Evolutionary conservation across 768 basidiomycete genomes (phyloP).

Genomic region (Dentipellis fragilis): DNA sequence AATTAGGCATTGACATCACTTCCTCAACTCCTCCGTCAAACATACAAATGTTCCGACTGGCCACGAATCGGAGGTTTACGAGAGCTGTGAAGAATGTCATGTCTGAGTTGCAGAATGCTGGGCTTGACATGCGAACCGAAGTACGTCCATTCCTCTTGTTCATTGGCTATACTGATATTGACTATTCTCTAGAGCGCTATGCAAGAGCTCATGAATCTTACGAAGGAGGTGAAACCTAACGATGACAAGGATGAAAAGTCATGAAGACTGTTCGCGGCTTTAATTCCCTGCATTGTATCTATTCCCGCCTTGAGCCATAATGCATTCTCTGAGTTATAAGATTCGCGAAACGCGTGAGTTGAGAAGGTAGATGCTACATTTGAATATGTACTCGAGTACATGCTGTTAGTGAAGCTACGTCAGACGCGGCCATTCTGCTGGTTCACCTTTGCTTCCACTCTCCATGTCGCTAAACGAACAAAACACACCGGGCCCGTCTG

Average conservation of each 20-base stretch:
- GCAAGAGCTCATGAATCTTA: slow-evolving; percentile 29
- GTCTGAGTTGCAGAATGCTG: slow-evolving; percentile 46
- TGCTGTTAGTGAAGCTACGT: no score
- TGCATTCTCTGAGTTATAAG: no score
- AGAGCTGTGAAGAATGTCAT: slow-evolving; percentile 34
- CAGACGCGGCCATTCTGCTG: no score
- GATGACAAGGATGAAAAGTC: no score
- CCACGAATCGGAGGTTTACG: slow-evolving; percentile 42
- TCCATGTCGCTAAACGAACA: not conserved
- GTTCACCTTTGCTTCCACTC: not conserved
- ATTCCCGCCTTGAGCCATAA: no score
- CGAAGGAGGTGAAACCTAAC: slow-evolving; percentile 8
- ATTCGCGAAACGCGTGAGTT: no score
- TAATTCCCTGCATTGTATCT: no score
- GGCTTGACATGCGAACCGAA: slow-evolving; percentile 46
- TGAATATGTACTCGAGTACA: no score
- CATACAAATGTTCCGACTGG: slow-evolving; percentile 44
- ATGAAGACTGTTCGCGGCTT: no score
- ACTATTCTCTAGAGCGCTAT: slow-evolving; percentile 33
- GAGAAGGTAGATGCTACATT: no score
- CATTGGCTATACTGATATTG: not conserved
- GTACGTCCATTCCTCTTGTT: slow-evolving; percentile 24
- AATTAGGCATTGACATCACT: slow-evolving; percentile 38
- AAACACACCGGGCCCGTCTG: slow-evolving; percentile 13
- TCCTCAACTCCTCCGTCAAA: slow-evolving; percentile 35